Conservation (phyloP, 2,329 filamentous ascomycete genomes). For the Eutypella sp. region DNA sequence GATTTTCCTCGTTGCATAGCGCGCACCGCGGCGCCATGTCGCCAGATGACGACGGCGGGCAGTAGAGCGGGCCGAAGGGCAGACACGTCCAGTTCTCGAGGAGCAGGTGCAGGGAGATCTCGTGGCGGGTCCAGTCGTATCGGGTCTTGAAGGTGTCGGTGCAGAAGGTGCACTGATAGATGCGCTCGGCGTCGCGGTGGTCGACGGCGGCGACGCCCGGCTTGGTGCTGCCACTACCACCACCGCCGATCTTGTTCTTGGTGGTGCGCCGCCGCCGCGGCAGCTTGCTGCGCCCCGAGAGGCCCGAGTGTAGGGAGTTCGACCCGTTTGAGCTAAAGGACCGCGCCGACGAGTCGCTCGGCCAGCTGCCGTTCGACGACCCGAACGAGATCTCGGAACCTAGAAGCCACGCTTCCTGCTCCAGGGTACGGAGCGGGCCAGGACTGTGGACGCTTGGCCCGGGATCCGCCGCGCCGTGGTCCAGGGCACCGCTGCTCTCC, state of each 20-base stretch:
- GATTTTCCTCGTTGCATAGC: background rate
- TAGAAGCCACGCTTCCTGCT: background rate
- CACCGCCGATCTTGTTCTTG: background rate
- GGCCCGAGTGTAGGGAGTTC: background rate
- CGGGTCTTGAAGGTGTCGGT: slow-evolving; percentile 4
- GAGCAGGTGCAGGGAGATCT: slow-evolving; percentile 3
- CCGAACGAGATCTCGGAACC: background rate
- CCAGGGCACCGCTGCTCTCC: background rate
- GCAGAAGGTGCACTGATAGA: slow-evolving; percentile 7
- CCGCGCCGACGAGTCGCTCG: background rate
- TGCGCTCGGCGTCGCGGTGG: background rate
- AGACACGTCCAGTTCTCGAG: slow-evolving; percentile 4
- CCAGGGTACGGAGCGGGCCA: too few species aligned
- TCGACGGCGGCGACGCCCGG: too few species aligned
- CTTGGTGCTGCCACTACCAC: too few species aligned
- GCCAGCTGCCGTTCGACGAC: background rate
- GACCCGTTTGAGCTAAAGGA: background rate
- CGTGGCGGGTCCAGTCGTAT: slow-evolving; percentile 6
- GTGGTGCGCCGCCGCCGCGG: background rate
- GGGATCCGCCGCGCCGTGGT: background rate
- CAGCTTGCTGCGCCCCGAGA: too few species aligned
- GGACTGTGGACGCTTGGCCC: too few species aligned
- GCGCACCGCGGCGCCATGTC: background rate
- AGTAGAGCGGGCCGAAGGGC: background rate
- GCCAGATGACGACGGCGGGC: background rate